These are phyloP conservation scores for Saccharomyces hybrid DNA, from an alignment of 1,139 yeast genomes.

Conservation along the genomic window DNA sequence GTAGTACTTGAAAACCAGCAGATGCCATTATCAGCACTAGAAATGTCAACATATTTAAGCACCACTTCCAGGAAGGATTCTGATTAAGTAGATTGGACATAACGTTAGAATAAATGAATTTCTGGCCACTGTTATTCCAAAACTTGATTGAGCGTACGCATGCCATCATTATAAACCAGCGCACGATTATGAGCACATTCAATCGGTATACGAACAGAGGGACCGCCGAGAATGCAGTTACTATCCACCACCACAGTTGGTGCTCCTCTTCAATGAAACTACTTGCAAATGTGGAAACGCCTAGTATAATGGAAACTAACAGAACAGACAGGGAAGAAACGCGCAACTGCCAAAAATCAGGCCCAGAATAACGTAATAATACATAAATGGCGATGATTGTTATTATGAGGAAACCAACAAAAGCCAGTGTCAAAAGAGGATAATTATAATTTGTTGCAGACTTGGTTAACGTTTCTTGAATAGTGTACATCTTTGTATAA, in stretches of 20 bases:
- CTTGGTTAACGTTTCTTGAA: slow-evolving; percentile 52
- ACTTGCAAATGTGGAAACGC: slow-evolving; percentile 65
- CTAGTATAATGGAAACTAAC: slow-evolving; percentile 26
- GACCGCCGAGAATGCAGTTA: slow-evolving; percentile 13
- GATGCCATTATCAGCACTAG: slow-evolving; percentile 12
- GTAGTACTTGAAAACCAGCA: slow-evolving; percentile 20
- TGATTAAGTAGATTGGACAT: slow-evolving; percentile 33
- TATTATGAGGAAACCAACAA: slow-evolving; percentile 34
- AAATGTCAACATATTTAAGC: slow-evolving; percentile 40
- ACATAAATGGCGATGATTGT: slow-evolving; percentile 20
- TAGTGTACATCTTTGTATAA: slow-evolving; percentile 38
- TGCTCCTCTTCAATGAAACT: slow-evolving; percentile 94
- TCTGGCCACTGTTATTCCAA: slow-evolving; percentile 92
- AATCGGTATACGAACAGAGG: neutral
- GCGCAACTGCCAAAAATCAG: slow-evolving; percentile 6
- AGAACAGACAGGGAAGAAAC: slow-evolving; percentile 5
- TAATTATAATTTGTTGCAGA: slow-evolving; percentile 73
- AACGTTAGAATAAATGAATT: slow-evolving; percentile 47
- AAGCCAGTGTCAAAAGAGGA: slow-evolving; percentile 43
- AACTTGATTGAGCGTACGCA: slow-evolving; percentile 60
- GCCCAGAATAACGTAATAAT: slow-evolving; percentile 1
- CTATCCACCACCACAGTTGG: slow-evolving; percentile 88
- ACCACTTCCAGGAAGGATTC: slow-evolving; percentile 42
- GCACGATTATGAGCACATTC: neutral
- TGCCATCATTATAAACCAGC: slow-evolving; percentile 33